Conservation (phyloP, 805 yeast species). For the Lachancea sp. region DNA sequence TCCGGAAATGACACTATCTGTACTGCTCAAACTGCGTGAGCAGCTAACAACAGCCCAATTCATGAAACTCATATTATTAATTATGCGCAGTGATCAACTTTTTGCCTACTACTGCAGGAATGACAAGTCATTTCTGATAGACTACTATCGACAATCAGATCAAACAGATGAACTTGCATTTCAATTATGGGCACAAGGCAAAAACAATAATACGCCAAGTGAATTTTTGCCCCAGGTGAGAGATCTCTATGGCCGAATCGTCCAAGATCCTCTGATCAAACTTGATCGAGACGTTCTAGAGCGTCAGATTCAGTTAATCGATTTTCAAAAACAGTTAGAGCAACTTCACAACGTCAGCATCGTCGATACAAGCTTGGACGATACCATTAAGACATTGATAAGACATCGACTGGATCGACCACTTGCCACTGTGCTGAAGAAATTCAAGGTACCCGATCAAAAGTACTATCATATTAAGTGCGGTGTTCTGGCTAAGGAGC, state of each 20-base stretch:
- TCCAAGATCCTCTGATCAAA: slow-evolving; percentile 15
- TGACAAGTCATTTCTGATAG: slow-evolving; percentile 39
- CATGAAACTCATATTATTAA: slow-evolving; percentile 50
- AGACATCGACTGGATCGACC: slow-evolving; percentile 42
- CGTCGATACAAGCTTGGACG: slow-evolving; percentile 39
- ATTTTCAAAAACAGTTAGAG: slow-evolving; percentile 41
- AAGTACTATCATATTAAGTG: slow-evolving; percentile 52
- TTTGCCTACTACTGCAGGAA: slow-evolving; percentile 30
- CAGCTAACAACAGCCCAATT: slow-evolving; percentile 60
- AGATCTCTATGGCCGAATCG: slow-evolving; percentile 25
- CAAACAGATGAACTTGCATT: slow-evolving; percentile 42
- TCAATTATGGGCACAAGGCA: slow-evolving; percentile 32
- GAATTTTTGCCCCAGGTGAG: slow-evolving; percentile 32
- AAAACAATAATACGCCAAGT: slow-evolving; percentile 30
- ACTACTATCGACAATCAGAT: slow-evolving; percentile 62
- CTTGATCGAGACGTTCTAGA: slow-evolving; percentile 28
- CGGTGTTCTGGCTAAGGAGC: slow-evolving; percentile 39
- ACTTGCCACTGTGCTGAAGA: slow-evolving; percentile 44
- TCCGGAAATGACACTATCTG: slow-evolving; percentile 46
- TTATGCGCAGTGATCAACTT: slow-evolving; percentile 33
- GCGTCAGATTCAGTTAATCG: slow-evolving; percentile 39
- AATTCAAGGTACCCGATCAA: slow-evolving; percentile 50
- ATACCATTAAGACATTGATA: slow-evolving; percentile 43
- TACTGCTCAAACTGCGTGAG: slow-evolving; percentile 43
- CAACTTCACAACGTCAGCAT: slow-evolving; percentile 38